Base-by-base conservation (phyloP, 2,329 filamentous ascomycete genomes). In the Curvularia spicifera region DNA sequence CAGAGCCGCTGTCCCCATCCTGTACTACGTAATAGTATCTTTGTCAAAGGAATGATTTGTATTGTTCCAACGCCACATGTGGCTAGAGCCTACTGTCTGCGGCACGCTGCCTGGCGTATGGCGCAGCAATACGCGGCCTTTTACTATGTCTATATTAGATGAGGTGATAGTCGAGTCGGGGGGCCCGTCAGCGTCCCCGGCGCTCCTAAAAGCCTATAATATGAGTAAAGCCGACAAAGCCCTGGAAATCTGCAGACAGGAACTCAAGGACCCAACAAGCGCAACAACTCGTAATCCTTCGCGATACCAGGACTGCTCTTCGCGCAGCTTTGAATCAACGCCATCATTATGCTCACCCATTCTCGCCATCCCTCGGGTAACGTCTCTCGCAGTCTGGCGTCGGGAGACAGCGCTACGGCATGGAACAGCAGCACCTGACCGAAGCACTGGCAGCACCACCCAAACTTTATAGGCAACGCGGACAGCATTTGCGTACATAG, bases 361-460 rank as follows among this genome's bases (percentile, higher is more conserved):
- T 75, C 67, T 54, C 67, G 59, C 75, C 75, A 77, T 20, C 72
- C 74, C 9, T 60, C 64, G 2, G 75, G 74, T 53, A 76, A 61
- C 9, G 67, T 72, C 13, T 70, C 72, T 49, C 68, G 59, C 46
- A 77, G 53, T 46, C 68, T 71, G 12, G 48, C 43, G 56, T 77
- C 67, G 24, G 67, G 59, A 10, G 68, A 72, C 15, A 66, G 65
- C 24, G 72, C 70, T 20, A 76, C 67, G 5, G 71, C 69, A 37
- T 74, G 67, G 52, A 77, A 74, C 5, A 76, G 56, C 29, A 77
- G 52, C 13, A 77, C 63, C 59, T 76, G 75, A 2, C 75, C 75
- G 51, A 76, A 77, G 58, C 71, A 76, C 49, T 77, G 75, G 24
- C 65, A 74, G 37, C 72, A 75, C 73, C 73, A 77, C 4, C 74